These are phyloP conservation scores for Cladophialophora bantiana DNA, from an alignment of 2,329 filamentous ascomycete genomes.

Conservation along the genomic window DNA sequence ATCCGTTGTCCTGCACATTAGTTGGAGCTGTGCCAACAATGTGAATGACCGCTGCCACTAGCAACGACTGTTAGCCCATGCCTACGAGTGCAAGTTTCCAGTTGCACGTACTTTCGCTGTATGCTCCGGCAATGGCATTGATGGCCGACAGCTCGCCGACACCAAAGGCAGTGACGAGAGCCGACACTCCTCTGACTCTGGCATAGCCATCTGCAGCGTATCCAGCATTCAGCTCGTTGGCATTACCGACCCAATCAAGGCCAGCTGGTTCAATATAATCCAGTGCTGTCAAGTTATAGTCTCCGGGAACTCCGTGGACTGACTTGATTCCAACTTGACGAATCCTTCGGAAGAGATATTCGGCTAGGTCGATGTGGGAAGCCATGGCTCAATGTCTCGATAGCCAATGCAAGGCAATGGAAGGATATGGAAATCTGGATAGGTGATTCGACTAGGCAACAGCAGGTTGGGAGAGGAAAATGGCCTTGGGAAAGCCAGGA, in stretches of 20 bases:
- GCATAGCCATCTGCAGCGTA: constrained; percentile 85
- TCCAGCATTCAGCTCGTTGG: constrained; percentile 69
- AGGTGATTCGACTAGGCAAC: too few relatives aligned
- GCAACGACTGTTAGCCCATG: not conserved
- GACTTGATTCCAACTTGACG: constrained; percentile 57
- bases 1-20: constrained; percentile 31
- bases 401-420: not conserved
- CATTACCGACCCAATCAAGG: constrained; percentile 66
- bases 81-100: constrained; percentile 53
- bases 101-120: constrained; percentile 43
- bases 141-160: constrained; percentile 59
- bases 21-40: constrained; percentile 59
- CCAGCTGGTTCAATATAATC: constrained; percentile 64
- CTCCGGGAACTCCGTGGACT: constrained; percentile 61
- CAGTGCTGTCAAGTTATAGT: constrained; percentile 55
- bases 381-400: constrained; percentile 16
- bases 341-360: constrained; percentile 60
- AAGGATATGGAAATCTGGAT: not conserved
- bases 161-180: constrained; percentile 64
- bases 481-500: not conserved
- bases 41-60: constrained; percentile 62
- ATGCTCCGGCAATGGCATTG: constrained; percentile 53
- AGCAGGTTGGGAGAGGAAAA: not conserved
- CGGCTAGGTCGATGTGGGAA: constrained; percentile 52
- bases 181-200: constrained; percentile 56